phyloP scores from a whole-genome alignment of 441 rosid species.

The Euphorbia schlechtendalii region DNA sequence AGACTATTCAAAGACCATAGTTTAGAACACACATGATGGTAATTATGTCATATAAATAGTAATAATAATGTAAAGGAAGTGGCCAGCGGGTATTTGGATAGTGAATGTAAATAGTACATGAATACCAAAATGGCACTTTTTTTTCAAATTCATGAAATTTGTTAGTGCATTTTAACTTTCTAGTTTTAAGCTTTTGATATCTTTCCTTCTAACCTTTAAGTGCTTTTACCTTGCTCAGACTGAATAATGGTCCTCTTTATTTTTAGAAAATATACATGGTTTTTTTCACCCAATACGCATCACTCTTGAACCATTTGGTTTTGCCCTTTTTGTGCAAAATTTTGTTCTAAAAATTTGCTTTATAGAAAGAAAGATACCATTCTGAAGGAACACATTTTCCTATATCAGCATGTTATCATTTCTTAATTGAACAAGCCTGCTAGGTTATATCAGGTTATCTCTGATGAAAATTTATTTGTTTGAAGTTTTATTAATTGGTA shows the following conservation, averaged over 20 bases:
- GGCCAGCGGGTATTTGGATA: too few relatives aligned
- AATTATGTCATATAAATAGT: not conserved
- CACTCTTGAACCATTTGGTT: not conserved
- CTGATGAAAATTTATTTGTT: not conserved
- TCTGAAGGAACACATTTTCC: not conserved
- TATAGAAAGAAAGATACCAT: not conserved
- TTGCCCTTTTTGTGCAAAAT: not conserved
- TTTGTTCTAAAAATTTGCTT: not conserved
- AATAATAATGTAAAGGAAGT: not conserved
- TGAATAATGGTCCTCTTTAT: not conserved
- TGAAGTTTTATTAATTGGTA: not conserved
- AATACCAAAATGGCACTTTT: not conserved
- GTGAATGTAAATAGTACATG: not conserved
- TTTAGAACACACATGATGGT: not conserved
- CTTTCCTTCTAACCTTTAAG: not conserved
- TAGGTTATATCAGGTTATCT: not conserved
- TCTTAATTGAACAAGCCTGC: not conserved
- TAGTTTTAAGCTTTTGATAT: not conserved
- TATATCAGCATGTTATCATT: not conserved
- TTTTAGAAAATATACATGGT: not conserved
- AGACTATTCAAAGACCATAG: conserved; percentile 10
- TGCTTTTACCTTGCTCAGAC: not conserved
- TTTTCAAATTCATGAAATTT: not conserved
- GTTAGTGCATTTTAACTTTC: not conserved
- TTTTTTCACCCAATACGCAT: not conserved